These are phyloP conservation scores for Spencermartinsiella europaea DNA, from an alignment of 805 yeast species.

Conservation along the genomic window DNA sequence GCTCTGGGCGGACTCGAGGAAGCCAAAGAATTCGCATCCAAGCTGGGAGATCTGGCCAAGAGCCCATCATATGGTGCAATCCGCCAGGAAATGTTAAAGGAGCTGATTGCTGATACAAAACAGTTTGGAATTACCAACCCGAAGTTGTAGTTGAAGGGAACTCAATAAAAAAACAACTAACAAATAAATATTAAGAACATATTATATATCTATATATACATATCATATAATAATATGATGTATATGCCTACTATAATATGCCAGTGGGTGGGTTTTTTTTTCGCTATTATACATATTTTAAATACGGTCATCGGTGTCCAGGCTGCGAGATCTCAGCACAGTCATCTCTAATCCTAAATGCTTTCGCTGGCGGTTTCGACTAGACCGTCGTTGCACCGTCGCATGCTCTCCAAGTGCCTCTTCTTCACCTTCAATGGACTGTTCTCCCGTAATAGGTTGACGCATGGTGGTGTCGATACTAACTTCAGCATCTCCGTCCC, in stretches of 20 bases:
- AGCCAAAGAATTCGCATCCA: conserved; percentile 28
- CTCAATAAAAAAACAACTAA: conserved; percentile 11
- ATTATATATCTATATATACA: neutral
- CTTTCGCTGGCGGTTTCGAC: conserved; percentile 16
- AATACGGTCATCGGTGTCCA: conserved; percentile 20
- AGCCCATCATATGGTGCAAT: conserved; percentile 31
- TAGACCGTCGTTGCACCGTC: conserved; percentile 17
- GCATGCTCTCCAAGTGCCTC: neutral
- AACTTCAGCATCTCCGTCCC: no score
- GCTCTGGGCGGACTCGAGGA: conserved; percentile 32
- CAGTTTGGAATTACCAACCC: conserved; percentile 13
- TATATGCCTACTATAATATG: neutral
- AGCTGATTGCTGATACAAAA: conserved; percentile 24
- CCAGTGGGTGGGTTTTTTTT: no score
- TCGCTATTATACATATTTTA: conserved; percentile 4
- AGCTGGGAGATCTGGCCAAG: conserved; percentile 21
- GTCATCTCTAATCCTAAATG: conserved; percentile 22
- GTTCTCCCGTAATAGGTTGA: conserved; percentile 6
- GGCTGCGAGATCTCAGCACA: conserved; percentile 16
- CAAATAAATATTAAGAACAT: neutral
- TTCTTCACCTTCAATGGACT: conserved; percentile 1
- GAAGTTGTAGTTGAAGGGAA: conserved; percentile 1
- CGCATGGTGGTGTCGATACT: no score
- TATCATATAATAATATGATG: neutral
- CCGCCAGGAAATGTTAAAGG: conserved; percentile 27